Percentiles rank a stretch among this genome's conserved stretches.
Conservation (phyloP, 345 rosid species). For the Punica granatum region DNA sequence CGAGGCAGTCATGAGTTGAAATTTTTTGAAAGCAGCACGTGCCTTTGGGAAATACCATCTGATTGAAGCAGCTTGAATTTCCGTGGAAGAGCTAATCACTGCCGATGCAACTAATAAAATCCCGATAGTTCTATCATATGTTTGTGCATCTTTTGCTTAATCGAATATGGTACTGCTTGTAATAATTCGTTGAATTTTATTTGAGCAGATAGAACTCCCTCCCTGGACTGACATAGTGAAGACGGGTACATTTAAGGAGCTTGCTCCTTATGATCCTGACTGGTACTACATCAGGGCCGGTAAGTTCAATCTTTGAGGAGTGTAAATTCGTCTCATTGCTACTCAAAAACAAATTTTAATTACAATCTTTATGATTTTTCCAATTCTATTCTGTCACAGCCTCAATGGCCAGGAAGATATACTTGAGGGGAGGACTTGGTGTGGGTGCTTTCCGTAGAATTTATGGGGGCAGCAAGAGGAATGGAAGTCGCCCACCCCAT, state of each 20-base stretch:
- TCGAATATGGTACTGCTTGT: not conserved
- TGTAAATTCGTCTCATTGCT: not conserved
- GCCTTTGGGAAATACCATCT: not conserved
- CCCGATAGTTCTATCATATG: no score
- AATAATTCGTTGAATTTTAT: not conserved
- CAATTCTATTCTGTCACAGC: slow-evolving; percentile 26
- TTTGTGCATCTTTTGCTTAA: not conserved
- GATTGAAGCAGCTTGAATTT: not conserved
- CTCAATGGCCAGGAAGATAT: slow-evolving; percentile 89
- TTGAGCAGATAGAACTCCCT: slow-evolving; percentile 73
- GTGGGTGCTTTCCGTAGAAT: slow-evolving; percentile 78
- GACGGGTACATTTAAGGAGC: slow-evolving; percentile 72
- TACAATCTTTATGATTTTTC: not conserved
- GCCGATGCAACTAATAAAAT: no score
- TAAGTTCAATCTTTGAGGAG: slow-evolving; percentile 6
- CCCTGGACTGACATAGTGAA: slow-evolving; percentile 85
- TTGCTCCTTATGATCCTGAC: slow-evolving; percentile 88
- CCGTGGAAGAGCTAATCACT: not conserved
- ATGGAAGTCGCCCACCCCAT: slow-evolving; percentile 77
- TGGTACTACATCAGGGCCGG: slow-evolving; percentile 88
- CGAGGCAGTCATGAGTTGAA: not conserved
- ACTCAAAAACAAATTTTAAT: not conserved
- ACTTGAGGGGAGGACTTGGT: slow-evolving; percentile 86
- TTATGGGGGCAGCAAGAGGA: slow-evolving; percentile 84
- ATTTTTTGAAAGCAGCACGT: not conserved